Evolutionary conservation across 2,329 filamentous ascomycete genomes (phyloP).

Genomic region (Teratosphaeria epicoccoides): DNA sequence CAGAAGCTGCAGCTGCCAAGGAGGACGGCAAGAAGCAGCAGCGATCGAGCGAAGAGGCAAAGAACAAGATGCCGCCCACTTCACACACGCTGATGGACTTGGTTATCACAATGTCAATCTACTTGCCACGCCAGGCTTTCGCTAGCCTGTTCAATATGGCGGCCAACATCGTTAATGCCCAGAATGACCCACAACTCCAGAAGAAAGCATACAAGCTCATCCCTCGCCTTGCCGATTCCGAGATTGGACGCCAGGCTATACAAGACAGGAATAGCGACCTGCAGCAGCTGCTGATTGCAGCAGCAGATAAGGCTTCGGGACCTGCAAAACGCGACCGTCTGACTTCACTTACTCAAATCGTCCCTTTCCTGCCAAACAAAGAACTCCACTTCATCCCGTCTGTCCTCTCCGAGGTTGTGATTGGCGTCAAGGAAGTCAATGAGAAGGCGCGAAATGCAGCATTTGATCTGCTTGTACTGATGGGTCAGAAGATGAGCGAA

Average conservation of each 20-base stretch:
- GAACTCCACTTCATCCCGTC: slow-evolving; percentile 89
- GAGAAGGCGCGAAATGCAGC: slow-evolving; percentile 83
- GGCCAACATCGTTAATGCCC: slow-evolving; percentile 66
- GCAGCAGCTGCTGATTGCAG: slow-evolving; percentile 68
- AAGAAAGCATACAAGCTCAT: slow-evolving; percentile 99
- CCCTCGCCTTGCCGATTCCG: slow-evolving; percentile 73
- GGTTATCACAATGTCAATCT: slow-evolving; percentile 89
- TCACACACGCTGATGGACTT: slow-evolving; percentile 94
- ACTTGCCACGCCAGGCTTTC: slow-evolving; percentile 81
- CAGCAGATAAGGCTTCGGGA: slow-evolving; percentile 72
- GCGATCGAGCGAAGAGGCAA: slow-evolving; percentile 31
- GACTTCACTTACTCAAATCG: slow-evolving; percentile 66
- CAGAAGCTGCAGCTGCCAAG: slow-evolving; percentile 49
- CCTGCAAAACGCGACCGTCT: slow-evolving; percentile 81
- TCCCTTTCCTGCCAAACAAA: slow-evolving; percentile 64
- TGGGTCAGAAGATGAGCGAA: slow-evolving; percentile 72
- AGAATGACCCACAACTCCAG: slow-evolving; percentile 81
- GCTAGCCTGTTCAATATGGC: slow-evolving; percentile 77
- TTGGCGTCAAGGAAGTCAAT: slow-evolving; percentile 95
- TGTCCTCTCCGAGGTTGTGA: slow-evolving; percentile 85
- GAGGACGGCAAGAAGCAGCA: slow-evolving; percentile 49
- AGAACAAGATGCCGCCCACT: slow-evolving; percentile 76
- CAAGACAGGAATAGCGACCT: slow-evolving; percentile 65
- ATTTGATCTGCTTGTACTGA: slow-evolving; percentile 79
- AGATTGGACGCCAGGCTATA: slow-evolving; percentile 65